Conservation (phyloP, 345 rosid genomes). For the Arabidopsis thaliana region DNA sequence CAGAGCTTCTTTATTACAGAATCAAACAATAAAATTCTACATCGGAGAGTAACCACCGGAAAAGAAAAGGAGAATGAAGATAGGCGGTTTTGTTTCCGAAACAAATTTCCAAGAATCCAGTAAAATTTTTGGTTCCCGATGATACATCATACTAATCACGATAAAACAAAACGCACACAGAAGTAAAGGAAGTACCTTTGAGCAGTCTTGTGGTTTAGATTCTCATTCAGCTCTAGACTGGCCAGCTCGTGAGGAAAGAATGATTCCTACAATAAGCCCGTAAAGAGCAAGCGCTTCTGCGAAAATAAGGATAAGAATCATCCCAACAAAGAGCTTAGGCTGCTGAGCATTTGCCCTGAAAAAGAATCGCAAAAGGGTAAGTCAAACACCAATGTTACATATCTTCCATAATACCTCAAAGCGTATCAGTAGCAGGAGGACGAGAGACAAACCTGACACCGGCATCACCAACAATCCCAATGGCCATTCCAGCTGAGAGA, state of each 20-base stretch:
- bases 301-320: constrained; percentile 51
- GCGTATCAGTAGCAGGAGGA: not conserved
- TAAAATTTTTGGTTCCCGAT: constrained; percentile 11
- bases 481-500: constrained; percentile 53
- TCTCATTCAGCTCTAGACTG: constrained; percentile 51
- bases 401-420: not conserved
- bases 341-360: constrained; percentile 53
- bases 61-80: constrained; percentile 11
- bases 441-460: constrained; percentile 48
- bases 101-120: constrained; percentile 38
- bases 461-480: constrained; percentile 49
- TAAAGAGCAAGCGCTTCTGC: constrained; percentile 51
- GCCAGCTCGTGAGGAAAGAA: constrained; percentile 50
- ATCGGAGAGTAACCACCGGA: constrained; percentile 36
- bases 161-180: constrained; percentile 37
- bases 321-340: constrained; percentile 51
- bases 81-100: constrained; percentile 24
- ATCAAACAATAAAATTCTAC: constrained; percentile 44
- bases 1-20: constrained; percentile 42
- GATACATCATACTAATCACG: constrained; percentile 38
- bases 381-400: constrained; percentile 7
- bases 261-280: constrained; percentile 50
- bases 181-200: constrained; percentile 25
- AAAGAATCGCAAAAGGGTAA: not conserved
- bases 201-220: constrained; percentile 1